Conservation (phyloP, 371 early-diverging fungal species). For the Saksenaea oblongispora region DNA sequence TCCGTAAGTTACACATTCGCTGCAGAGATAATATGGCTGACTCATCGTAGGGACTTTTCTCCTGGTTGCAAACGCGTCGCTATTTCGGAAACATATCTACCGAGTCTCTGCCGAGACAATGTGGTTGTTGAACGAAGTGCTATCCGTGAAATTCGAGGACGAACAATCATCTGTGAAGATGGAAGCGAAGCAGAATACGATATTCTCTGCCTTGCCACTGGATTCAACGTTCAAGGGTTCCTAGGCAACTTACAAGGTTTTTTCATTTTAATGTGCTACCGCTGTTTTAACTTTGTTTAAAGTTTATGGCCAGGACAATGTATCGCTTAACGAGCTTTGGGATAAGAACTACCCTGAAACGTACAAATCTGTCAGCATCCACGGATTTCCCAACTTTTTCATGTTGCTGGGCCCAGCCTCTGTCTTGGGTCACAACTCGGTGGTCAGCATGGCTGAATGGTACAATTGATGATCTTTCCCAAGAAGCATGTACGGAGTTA, state of each 20-base stretch:
- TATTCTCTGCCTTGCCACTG: slow-evolving; percentile 30
- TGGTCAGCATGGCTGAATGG: slow-evolving; percentile 37
- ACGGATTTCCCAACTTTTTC: slow-evolving; percentile 39
- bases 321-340: slow-evolving; percentile 16
- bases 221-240: slow-evolving; percentile 27
- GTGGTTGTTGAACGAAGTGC: slow-evolving; percentile 18
- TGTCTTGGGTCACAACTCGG: slow-evolving; percentile 34
- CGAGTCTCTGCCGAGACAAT: slow-evolving; percentile 18
- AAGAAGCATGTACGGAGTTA: background rate
- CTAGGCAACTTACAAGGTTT: slow-evolving; percentile 27
- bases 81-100: slow-evolving; percentile 23
- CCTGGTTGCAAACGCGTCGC: slow-evolving; percentile 35
- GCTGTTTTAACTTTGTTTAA: background rate
- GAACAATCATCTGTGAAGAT: slow-evolving; percentile 20
- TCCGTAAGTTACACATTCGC: slow-evolving; percentile 7
- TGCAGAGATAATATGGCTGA: background rate
- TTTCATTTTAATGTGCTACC: slow-evolving; percentile 12
- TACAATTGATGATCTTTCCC: slow-evolving; percentile 1
- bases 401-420: slow-evolving; percentile 30
- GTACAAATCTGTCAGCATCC: slow-evolving; percentile 20
- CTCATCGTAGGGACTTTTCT: slow-evolving; percentile 4
- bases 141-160: slow-evolving; percentile 19
- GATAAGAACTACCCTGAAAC: slow-evolving; percentile 16
- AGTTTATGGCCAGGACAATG: slow-evolving; percentile 9
- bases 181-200: slow-evolving; percentile 26